Base-by-base conservation (phyloP, 768 basidiomycete genomes). In the Fomitopsis serialis region DNA sequence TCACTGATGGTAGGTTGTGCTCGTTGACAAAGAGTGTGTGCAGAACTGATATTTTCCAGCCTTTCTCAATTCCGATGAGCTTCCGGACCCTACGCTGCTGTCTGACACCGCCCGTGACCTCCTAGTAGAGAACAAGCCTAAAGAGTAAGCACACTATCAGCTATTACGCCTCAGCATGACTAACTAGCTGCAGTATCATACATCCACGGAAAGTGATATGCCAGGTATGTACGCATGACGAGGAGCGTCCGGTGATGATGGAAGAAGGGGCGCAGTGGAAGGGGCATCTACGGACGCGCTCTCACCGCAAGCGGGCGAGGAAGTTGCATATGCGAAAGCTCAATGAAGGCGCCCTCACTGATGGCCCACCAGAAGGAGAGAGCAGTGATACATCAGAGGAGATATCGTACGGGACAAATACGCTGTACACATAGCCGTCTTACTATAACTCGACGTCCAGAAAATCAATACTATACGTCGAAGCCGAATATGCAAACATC, bases 181-280 rank as follows among this genome's bases (percentile, higher is more conserved):
- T 57, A 87, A 89, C 11, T 11, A 2, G 67, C 68, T 1, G 74
- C 76, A 2, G 70, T 81, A 17, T 68, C 91, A 3, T 64, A 70
- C 43, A 80, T 1, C 78, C 82, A 47, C 78, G 72, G 52, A 84
- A 83, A 58, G 63, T 77, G 6, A 68, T 80, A 3, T 93, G 90
- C 64, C 61, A 74, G 2, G 65, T 76, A 10, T 93, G 90, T 60
- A 90, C 89, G 9, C 52, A 63, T 3, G 71, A 88, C 51, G 61
- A 73, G 2, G 67, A 74, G 21, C 72, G 75, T 23, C 90, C 90
- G 0, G 67, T 81, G 13, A 78, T 88, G 74, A 79, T 92, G 68
- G 78, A 89, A 46, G 71, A 73, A 44, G 76, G 74, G 9, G 53
- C 54, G 10, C 66, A 77, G 45, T 86, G 87, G 82, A 71, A 75